phyloP scores from a whole-genome alignment of 164 flowering plant genomes.

The Berberis thunbergii region DNA sequence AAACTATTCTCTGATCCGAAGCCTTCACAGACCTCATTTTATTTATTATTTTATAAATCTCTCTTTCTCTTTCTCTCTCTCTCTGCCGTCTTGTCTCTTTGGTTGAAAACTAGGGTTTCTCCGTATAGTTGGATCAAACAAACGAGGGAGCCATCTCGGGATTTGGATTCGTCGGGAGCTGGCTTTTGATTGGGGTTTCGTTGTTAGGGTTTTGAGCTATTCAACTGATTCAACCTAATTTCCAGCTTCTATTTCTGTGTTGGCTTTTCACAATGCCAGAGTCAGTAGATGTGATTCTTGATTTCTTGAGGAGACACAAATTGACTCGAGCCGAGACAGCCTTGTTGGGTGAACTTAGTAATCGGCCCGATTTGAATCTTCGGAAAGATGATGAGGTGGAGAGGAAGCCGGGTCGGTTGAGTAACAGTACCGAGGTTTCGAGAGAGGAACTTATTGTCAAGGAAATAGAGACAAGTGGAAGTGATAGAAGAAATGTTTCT shows the following conservation, averaged over 20 bases:
- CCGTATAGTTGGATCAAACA: background rate
- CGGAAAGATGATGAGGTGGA: constrained; percentile 23
- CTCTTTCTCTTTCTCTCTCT: no score
- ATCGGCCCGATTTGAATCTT: constrained; percentile 50
- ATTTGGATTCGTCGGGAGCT: background rate
- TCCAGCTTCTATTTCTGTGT: constrained; percentile 1
- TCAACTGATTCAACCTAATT: background rate
- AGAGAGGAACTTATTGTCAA: constrained; percentile 70
- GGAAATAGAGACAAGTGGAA: constrained; percentile 57
- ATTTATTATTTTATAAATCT: background rate
- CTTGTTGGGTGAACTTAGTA: constrained; percentile 59
- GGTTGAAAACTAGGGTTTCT: constrained; percentile 9
- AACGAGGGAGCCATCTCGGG: background rate
- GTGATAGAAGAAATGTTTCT: constrained; percentile 31
- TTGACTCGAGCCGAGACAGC: constrained; percentile 85
- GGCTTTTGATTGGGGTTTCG: constrained; percentile 1
- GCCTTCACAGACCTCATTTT: background rate
- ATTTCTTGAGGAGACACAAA: constrained; percentile 51
- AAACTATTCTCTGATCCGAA: no score
- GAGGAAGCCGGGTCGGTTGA: constrained; percentile 15
- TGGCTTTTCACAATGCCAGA: constrained; percentile 39
- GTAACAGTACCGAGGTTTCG: constrained; percentile 29
- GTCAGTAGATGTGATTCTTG: constrained; percentile 55
- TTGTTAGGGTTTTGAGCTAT: constrained; percentile 2
- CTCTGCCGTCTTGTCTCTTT: background rate